Base-by-base conservation (phyloP, 306 rosid genomes). In the Vigna trinervia region DNA sequence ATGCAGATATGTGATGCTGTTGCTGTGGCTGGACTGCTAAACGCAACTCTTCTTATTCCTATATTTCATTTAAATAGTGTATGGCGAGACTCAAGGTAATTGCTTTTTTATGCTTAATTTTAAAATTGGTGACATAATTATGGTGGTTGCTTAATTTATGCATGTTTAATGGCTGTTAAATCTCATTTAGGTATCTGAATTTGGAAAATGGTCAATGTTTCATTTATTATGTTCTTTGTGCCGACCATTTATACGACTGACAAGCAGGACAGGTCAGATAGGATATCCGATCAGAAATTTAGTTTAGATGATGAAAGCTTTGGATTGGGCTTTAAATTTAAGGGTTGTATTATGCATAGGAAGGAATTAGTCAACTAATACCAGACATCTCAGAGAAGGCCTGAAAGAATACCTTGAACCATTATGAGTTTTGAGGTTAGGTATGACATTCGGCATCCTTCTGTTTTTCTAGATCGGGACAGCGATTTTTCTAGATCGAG, bases 1-100 rank as follows among this genome's bases (percentile, higher is more conserved):
- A 65, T 80, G 51, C 87, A 94, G 98, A 94, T 94, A 79, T 92
- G 95, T 54, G 98, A 94, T 80, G 98, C 98, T 28, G 98, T 92
- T 87, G 98, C 98, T 32, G 98, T 94, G 82, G 97, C 98, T 83
- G 98, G 97, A 83, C 85, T 94, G 13, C 80, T 94, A 82, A 94
- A 94, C 83, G 97, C 98, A 65, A 89, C 96, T 72, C 97, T 94
- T 67, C 74, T 94, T 69, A 90, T 94, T 86, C 98, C 98, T 76
- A 92, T 90, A 75, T 94, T 94, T 81, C 98, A 94, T 87, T 89
- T 94, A 62, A 94, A 94, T 78, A 94, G 98, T 74, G 98, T 94
- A 52, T 94, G 98, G 98, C 88, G 91, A 82, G 98, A 94, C 84
- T 90, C 93, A 23, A 94, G 97, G 98, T 94, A 81, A 26, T 70